Evolutionary conservation across 176 grass and related monocot genomes (phyloP).

Genomic region (Pharus latifolius): DNA sequence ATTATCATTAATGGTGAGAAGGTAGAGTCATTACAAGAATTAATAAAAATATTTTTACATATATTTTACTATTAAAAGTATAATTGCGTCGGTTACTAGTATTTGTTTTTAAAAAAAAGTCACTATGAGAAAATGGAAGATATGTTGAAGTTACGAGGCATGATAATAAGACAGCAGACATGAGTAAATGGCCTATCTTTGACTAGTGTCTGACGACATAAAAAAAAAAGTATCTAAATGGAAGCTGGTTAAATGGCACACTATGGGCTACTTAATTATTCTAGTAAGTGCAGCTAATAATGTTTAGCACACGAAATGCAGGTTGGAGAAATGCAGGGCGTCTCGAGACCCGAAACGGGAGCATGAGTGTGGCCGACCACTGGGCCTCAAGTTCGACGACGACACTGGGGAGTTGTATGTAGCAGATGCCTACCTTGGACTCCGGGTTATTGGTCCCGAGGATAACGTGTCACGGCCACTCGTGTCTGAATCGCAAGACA

Average conservation of each 20-base stretch:
- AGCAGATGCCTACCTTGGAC: constrained; percentile 60
- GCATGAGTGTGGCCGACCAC: constrained; percentile 67
- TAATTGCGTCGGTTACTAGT: too few relatives aligned
- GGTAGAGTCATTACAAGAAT: too few relatives aligned
- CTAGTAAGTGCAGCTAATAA: too few relatives aligned
- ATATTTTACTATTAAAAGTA: too few relatives aligned
- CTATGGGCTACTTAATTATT: neutral
- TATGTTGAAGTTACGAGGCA: too few relatives aligned
- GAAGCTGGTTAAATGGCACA: neutral
- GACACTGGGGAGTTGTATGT: constrained; percentile 40
- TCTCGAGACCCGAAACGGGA: constrained; percentile 37
- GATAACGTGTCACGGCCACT: constrained; percentile 29
- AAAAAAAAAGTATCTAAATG: too few relatives aligned
- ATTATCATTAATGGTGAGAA: too few relatives aligned
- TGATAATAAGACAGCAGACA: too few relatives aligned
- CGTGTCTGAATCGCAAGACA: neutral
- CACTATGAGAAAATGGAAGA: too few relatives aligned
- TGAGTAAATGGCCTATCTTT: too few relatives aligned
- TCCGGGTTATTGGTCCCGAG: constrained; percentile 9
- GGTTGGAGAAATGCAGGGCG: constrained; percentile 52
- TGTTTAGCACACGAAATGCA: neutral
- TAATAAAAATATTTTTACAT: too few relatives aligned
- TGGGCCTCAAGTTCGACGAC: constrained; percentile 37
- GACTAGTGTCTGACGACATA: neutral
- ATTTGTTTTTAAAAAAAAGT: too few relatives aligned